A percentile compares a stretch with the other conserved stretches of the same genome.
Conservation (phyloP, 2,329 filamentous ascomycete genomes). For the Colletotrichum costaricense region DNA sequence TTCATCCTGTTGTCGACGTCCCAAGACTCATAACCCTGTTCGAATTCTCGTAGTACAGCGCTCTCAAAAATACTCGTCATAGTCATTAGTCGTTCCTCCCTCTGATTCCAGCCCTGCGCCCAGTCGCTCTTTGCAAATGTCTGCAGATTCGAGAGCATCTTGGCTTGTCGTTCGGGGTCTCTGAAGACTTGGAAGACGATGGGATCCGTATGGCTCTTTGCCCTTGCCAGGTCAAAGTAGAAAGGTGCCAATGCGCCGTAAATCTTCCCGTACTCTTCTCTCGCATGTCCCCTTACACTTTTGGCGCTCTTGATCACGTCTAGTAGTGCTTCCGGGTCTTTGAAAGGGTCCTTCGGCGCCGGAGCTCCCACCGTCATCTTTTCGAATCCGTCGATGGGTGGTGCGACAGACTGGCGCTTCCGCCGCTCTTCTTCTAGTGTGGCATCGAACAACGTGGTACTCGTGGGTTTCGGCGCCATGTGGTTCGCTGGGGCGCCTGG, state of each 20-base stretch:
- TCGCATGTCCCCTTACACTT: constrained; percentile 86
- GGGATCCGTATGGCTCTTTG: constrained; percentile 81
- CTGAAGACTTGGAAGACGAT: constrained; percentile 87
- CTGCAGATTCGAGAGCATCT: constrained; percentile 85
- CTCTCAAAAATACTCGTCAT: constrained; percentile 90
- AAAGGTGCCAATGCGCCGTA: constrained; percentile 91
- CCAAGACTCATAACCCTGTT: constrained; percentile 88
- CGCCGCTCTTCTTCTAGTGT: constrained; percentile 72
- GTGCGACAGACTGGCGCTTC: constrained; percentile 48
- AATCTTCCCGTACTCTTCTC: constrained; percentile 90
- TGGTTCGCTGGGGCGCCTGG: constrained; percentile 36
- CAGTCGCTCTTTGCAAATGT: constrained; percentile 85
- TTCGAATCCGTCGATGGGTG: constrained; percentile 78
- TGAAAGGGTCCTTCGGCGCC: constrained; percentile 56
- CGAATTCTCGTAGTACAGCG: constrained; percentile 90
- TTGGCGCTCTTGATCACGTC: constrained; percentile 76
- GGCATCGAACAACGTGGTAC: constrained; percentile 80
- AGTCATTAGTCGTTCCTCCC: constrained; percentile 77
- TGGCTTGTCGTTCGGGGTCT: constrained; percentile 90
- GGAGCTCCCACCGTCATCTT: constrained; percentile 70
- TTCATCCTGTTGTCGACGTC: constrained; percentile 92
- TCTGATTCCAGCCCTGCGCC: constrained; percentile 76
- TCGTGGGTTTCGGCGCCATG: constrained; percentile 42
- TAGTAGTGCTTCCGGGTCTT: constrained; percentile 74
- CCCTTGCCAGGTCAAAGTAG: constrained; percentile 83